Evolutionary conservation across 1,139 yeast species (phyloP).

Genomic region (Ogataea hybrid): DNA sequence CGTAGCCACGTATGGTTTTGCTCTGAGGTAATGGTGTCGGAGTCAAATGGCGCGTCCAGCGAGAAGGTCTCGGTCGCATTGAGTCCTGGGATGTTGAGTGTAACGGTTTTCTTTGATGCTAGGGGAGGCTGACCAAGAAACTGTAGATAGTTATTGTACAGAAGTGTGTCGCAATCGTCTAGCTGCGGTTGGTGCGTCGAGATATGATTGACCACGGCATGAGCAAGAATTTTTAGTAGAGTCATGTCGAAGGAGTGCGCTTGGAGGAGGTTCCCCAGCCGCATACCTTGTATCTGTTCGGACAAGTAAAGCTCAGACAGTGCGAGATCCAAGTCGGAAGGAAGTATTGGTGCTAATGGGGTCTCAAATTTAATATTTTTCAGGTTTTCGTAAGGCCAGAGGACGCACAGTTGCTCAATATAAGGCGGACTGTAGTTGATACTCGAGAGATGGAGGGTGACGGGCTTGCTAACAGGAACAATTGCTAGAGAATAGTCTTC

Average conservation of each 20-base stretch:
- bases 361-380: not conserved
- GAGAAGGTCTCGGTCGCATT: constrained; percentile 16
- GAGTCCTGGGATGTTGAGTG: constrained; percentile 18
- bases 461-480: constrained; percentile 8
- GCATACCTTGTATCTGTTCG: constrained; percentile 14
- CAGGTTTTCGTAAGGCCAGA: not conserved
- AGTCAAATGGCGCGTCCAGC: constrained; percentile 4
- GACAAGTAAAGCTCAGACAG: constrained; percentile 17
- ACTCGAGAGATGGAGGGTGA: constrained; percentile 9
- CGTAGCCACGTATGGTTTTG: constrained; percentile 28
- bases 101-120: constrained; percentile 5
- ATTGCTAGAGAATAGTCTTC: constrained; percentile 21
- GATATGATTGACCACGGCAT: constrained; percentile 16
- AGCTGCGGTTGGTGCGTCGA: constrained; percentile 3
- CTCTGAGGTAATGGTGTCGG: constrained; percentile 16
- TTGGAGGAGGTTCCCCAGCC: constrained; percentile 10
- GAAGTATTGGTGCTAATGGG: not conserved
- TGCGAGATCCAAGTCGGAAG: not conserved
- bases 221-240: constrained; percentile 19
- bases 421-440: constrained; percentile 14
- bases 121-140: constrained; percentile 11
- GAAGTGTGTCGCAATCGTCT: constrained; percentile 20
- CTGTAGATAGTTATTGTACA: constrained; percentile 21
- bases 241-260: constrained; percentile 1
- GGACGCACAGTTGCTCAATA: constrained; percentile 4